phyloP scores from a whole-genome alignment of 495 filamentous ascomycete species.

The Lophium mytilinum region DNA sequence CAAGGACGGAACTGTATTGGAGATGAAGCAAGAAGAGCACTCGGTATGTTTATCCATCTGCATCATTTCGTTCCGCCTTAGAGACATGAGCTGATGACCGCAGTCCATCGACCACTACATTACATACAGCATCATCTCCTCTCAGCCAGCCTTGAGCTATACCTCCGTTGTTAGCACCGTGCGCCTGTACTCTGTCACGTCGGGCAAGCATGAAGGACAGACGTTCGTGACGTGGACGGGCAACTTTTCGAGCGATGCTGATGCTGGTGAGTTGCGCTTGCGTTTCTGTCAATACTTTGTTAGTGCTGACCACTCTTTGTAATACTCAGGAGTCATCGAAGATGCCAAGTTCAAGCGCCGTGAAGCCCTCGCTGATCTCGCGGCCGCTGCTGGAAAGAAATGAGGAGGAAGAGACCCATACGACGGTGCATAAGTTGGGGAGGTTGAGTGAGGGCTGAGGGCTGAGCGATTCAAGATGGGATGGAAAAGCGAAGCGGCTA shows the following conservation, averaged over 20 bases:
- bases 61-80: not conserved
- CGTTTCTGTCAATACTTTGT: not conserved
- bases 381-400: conserved; percentile 37
- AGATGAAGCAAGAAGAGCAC: conserved; percentile 67
- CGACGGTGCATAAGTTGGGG: not conserved
- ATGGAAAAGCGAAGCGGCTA: not conserved
- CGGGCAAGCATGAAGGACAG: conserved; percentile 48
- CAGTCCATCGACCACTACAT: conserved; percentile 63
- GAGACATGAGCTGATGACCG: not conserved
- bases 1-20: conserved; percentile 52
- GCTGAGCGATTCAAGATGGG: not conserved
- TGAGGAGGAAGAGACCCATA: not conserved
- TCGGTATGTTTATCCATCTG: conserved; percentile 38
- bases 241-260: conserved; percentile 59
- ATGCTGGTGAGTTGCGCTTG: conserved; percentile 45
- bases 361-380: conserved; percentile 57
- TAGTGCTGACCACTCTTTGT: not conserved
- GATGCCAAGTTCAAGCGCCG: conserved; percentile 67
- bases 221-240: conserved; percentile 59
- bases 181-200: conserved; percentile 51
- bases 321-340: conserved; percentile 51
- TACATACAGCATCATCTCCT: conserved; percentile 58
- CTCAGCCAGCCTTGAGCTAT: conserved; percentile 51
- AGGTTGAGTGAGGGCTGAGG: not conserved
- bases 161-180: conserved; percentile 55